Evolutionary conservation across 2,329 filamentous ascomycete species (phyloP).

Genomic region (Metarhizium brunneum): DNA sequence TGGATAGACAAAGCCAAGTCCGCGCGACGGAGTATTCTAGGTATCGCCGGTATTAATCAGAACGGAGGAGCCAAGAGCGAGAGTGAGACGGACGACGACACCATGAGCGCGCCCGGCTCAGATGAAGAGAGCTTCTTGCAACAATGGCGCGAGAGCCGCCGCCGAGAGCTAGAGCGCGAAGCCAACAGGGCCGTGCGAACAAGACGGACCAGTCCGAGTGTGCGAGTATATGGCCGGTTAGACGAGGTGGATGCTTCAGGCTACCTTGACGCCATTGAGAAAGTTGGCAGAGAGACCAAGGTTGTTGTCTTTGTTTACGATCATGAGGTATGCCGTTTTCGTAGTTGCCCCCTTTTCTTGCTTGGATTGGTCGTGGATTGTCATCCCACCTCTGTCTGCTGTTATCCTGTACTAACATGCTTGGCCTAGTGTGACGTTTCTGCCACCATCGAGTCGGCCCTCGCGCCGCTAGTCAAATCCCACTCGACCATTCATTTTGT

Average conservation of each 20-base stretch:
- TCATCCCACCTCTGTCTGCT: neutral
- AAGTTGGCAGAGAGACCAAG: slow-evolving; percentile 67
- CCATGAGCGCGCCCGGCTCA: slow-evolving; percentile 36
- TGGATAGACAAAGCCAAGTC: slow-evolving; percentile 43
- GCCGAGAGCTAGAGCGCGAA: slow-evolving; percentile 65
- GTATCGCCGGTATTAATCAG: slow-evolving; percentile 25
- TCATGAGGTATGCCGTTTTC: slow-evolving; percentile 57
- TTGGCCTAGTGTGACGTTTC: slow-evolving; percentile 65
- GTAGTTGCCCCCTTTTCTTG: neutral
- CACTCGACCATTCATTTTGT: slow-evolving; percentile 74
- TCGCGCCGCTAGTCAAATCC: slow-evolving; percentile 63
- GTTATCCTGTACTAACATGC: slow-evolving; percentile 9
- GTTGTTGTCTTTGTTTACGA: slow-evolving; percentile 95
- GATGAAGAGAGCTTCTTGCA: slow-evolving; percentile 76
- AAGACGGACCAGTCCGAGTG: slow-evolving; percentile 65
- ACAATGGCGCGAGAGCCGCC: slow-evolving; percentile 73
- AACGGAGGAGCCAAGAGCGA: slow-evolving; percentile 22
- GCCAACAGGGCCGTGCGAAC: slow-evolving; percentile 45
- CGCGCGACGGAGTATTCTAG: slow-evolving; percentile 47
- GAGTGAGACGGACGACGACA: slow-evolving; percentile 38
- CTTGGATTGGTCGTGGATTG: neutral
- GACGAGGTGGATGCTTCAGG: slow-evolving; percentile 81
- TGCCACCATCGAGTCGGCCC: slow-evolving; percentile 65
- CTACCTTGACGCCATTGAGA: slow-evolving; percentile 95
- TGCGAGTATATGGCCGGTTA: slow-evolving; percentile 68